phyloP scores from a whole-genome alignment of 148 eudicot genomes.

The Amaranthus palmeri region DNA sequence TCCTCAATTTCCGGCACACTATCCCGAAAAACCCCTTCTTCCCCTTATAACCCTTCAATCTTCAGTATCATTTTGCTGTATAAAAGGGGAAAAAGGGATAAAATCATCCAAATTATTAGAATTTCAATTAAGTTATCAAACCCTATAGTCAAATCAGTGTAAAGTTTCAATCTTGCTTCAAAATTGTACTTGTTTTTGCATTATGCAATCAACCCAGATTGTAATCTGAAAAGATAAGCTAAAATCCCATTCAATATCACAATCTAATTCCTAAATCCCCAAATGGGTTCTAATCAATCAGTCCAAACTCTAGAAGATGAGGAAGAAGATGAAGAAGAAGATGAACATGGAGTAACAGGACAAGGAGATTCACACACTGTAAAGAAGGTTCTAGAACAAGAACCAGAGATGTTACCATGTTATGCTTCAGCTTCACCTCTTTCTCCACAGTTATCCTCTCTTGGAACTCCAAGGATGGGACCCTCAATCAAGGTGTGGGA shows the following conservation, averaged over 20 bases:
- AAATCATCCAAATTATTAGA: not conserved
- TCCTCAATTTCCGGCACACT: not conserved
- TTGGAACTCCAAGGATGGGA: slow-evolving; percentile 80
- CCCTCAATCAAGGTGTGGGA: slow-evolving; percentile 99
- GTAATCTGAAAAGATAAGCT: slow-evolving; percentile 5
- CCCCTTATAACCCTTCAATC: not conserved
- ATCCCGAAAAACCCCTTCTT: not conserved
- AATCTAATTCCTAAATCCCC: not conserved
- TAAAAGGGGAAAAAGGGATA: not conserved
- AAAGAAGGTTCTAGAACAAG: slow-evolving; percentile 80
- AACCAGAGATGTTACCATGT: slow-evolving; percentile 97
- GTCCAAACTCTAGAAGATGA: slow-evolving; percentile 52
- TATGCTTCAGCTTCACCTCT: slow-evolving; percentile 94
- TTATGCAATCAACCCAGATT: slow-evolving; percentile 21
- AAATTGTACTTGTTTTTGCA: not conserved
- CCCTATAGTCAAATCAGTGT: not conserved
- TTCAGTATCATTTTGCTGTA: not conserved
- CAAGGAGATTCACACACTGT: slow-evolving; percentile 31
- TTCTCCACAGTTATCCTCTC: slow-evolving; percentile 84
- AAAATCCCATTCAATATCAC: not conserved
- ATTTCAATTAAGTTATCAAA: not conserved
- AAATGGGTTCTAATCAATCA: slow-evolving; percentile 82
- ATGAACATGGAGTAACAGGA: slow-evolving; percentile 29
- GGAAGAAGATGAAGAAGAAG: slow-evolving; percentile 51
- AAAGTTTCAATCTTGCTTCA: not conserved